Evolutionary conservation across 176 grass and related monocot genomes (phyloP), one percentile per base, ranked within the genome.

Genomic region (Zea mays): DNA sequence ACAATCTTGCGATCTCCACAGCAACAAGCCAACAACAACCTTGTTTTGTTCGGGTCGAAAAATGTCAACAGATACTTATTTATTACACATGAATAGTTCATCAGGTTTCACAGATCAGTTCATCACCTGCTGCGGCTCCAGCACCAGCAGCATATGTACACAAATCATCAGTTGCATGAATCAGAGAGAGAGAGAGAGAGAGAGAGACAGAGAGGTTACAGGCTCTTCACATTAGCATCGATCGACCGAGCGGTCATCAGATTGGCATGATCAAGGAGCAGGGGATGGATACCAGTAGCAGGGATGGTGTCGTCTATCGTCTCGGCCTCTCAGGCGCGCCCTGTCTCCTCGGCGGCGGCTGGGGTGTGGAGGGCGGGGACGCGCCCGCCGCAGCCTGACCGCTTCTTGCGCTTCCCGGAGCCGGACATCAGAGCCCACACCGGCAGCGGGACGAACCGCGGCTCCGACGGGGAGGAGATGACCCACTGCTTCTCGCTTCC

Each of bases 341-440:
- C 49, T 44, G 59, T 33, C 54, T 87, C 79, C 75, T 88, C 76
- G 70, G 58, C 45, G 41, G 74, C 41, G 63, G 57, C 34, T 3
- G 56, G 34, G 57, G 74, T 67, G 14, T 46, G 62, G 33, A 69
- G 55, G 35, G 77, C 71, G 40, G 62, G 70, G 38, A 88, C 62
- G 47, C 81, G 65, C 38, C 64, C 76, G 54, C 86, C 76, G 62
- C 81, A 83, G 69, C 86, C 69, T 2, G 85, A 82, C 65, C 66
- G 72, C 85, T 81, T 81, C 85, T 86, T 86, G 64, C 75, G 81
- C 81, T 84, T 69, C 70, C 73, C 66, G 21, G 54, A 19, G 0
- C 58, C 58, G 13, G 40, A 37, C 13, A 86, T 17, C 2, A 82
- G 72, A 16, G 65, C 45, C 78, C 72, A 65, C 47, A 71, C 78